Conservation (phyloP, 768 basidiomycete species). For the Exidia glandulosa region DNA sequence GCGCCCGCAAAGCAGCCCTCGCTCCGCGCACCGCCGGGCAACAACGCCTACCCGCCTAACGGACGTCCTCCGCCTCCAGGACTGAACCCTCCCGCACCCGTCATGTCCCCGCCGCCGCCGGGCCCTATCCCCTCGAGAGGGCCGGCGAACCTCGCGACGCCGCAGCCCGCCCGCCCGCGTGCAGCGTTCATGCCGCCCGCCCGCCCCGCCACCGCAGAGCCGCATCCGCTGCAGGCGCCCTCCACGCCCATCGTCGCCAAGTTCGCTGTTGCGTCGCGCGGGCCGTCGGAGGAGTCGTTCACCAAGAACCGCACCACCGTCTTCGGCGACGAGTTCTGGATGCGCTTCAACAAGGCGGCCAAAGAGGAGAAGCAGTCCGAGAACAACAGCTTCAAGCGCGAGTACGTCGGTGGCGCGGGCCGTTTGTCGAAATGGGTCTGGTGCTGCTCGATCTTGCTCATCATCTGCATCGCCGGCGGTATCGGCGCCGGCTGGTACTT, state of each 20-base stretch:
- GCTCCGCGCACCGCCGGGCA: constrained; percentile 3
- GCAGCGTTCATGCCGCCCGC: neutral
- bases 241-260: constrained; percentile 70
- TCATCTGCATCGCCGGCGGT: constrained; percentile 43
- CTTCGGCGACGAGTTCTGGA: constrained; percentile 78
- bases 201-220: constrained; percentile 14
- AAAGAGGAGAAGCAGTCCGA: constrained; percentile 51
- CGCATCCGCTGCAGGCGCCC: constrained; percentile 67
- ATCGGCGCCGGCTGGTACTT: constrained; percentile 51
- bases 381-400: constrained; percentile 30
- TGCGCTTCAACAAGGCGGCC: constrained; percentile 74
- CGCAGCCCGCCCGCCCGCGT: neutral
- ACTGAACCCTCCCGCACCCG: neutral
- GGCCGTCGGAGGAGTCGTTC: constrained; percentile 32
- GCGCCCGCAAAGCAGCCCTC: neutral
- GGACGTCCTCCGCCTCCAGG: constrained; percentile 27
- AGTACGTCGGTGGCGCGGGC: constrained; percentile 44
- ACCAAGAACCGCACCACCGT: constrained; percentile 47
- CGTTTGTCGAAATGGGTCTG: constrained; percentile 58
- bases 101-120: neutral
- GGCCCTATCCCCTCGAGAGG: neutral
- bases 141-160: neutral
- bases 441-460: constrained; percentile 48
- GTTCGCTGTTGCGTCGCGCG: constrained; percentile 43
- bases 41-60: constrained; percentile 10